Percentiles rank a stretch among this genome's conserved stretches.
These are phyloP conservation scores for Diplotaxis tenuifolia DNA, from an alignment of 345 rosid species.

Conservation along the genomic window DNA sequence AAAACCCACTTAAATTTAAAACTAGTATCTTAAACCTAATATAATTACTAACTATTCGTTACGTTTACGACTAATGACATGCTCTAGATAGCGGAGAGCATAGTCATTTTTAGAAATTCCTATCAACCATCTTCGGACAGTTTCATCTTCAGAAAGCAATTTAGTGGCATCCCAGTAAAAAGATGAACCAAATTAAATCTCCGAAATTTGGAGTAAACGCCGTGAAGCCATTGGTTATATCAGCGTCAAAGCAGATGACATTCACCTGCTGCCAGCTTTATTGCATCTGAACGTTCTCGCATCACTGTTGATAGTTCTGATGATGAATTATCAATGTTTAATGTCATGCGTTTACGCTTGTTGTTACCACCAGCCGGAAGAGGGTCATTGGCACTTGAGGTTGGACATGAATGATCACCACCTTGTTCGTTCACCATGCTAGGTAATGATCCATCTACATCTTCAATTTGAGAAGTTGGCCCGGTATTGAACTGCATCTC, in stretches of 20 bases:
- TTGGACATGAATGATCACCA: background rate
- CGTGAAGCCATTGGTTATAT: background rate
- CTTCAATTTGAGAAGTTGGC: background rate
- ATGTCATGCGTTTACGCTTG: background rate
- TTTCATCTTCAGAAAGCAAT: background rate
- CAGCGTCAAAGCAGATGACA: background rate
- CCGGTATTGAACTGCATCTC: background rate
- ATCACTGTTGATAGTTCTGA: background rate
- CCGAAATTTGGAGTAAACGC: background rate
- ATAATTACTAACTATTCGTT: background rate
- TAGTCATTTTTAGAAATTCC: background rate
- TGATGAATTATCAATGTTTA: background rate
- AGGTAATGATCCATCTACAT: background rate
- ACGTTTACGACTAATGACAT: background rate
- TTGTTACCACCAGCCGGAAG: background rate
- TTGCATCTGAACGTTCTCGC: background rate
- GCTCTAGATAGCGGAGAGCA: background rate
- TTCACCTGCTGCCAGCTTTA: background rate
- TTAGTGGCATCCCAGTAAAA: no score
- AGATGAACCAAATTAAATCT: no score
- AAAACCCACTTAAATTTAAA: no score
- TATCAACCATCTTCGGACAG: background rate
- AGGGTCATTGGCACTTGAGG: background rate
- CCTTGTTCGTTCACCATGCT: background rate
- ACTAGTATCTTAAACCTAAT: no score